A percentile compares a stretch with the other conserved stretches of the same genome.
These are phyloP conservation scores for Aspergillus floridensis DNA, from an alignment of 2,329 filamentous ascomycete species.

Conservation along the genomic window DNA sequence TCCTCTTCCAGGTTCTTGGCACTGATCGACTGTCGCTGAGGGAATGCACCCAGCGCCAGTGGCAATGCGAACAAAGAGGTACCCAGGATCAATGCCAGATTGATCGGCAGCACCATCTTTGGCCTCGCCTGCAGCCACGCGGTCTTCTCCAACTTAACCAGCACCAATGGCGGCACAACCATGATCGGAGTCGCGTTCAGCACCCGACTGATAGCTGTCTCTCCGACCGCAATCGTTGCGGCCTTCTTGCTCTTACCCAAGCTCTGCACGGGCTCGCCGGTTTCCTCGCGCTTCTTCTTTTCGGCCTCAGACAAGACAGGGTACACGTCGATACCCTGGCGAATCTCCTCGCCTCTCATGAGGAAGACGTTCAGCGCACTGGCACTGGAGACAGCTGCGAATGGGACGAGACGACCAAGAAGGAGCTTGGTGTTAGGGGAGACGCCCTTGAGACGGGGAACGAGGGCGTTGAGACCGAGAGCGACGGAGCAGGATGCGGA, in stretches of 20 bases:
- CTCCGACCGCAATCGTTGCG: conserved; percentile 82
- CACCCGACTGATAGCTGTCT: conserved; percentile 88
- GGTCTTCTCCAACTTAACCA: conserved; percentile 80
- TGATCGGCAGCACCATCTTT: conserved; percentile 73
- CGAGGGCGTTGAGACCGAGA: conserved; percentile 83
- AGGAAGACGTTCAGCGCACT: conserved; percentile 93
- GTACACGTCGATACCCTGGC: conserved; percentile 87
- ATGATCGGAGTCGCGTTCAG: conserved; percentile 96
- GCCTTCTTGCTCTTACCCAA: conserved; percentile 86
- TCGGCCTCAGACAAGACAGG: conserved; percentile 72
- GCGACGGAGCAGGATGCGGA: conserved; percentile 92
- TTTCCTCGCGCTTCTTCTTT: conserved; percentile 62
- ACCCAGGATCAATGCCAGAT: conserved; percentile 79
- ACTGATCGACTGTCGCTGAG: conserved; percentile 79
- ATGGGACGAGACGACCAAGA: conserved; percentile 85
- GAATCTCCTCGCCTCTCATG: conserved; percentile 96
- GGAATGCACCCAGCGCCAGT: conserved; percentile 85
- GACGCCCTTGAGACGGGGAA: conserved; percentile 76
- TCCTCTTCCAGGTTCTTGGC: conserved; percentile 77
- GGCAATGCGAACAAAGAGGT: conserved; percentile 88
- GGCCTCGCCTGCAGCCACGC: conserved; percentile 78
- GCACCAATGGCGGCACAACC: conserved; percentile 84
- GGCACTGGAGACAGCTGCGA: conserved; percentile 89
- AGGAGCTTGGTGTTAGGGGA: conserved; percentile 72
- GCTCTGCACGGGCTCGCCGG: conserved; percentile 64